phyloP scores from a whole-genome alignment of 2,329 filamentous ascomycete species.

The Alternaria sp. region DNA sequence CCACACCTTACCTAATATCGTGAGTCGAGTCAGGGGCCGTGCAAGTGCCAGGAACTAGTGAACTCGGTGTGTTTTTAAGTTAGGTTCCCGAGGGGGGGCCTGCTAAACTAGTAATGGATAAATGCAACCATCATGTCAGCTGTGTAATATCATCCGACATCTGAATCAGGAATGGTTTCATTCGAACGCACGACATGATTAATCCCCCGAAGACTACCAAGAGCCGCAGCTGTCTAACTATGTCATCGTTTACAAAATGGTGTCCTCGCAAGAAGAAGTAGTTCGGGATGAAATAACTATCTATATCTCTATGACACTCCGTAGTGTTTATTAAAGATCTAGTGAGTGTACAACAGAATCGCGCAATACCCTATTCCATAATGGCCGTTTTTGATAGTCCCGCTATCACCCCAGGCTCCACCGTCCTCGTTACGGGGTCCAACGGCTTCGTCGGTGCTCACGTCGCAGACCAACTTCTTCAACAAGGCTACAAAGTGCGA shows the following conservation, averaged over 20 bases:
- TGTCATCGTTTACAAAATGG: background rate
- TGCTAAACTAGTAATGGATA: background rate
- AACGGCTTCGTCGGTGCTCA: slow-evolving; percentile 46
- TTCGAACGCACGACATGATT: slow-evolving; percentile 1
- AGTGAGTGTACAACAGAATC: background rate
- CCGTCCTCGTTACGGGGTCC: slow-evolving; percentile 43
- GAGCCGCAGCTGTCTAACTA: background rate
- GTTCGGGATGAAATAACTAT: background rate
- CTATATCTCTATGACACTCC: background rate
- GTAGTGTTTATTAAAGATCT: background rate
- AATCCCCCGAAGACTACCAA: slow-evolving; percentile 6
- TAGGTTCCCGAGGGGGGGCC: background rate
- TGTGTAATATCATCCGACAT: background rate
- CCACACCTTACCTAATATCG: background rate
- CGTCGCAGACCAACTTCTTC: slow-evolving; percentile 43
- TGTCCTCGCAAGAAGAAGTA: background rate
- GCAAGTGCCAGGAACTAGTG: background rate
- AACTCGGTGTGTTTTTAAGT: slow-evolving; percentile 8
- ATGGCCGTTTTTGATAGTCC: slow-evolving; percentile 12
- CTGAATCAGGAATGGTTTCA: background rate
- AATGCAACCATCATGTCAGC: background rate
- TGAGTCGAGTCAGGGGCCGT: background rate
- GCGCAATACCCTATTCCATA: background rate
- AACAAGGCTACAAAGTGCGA: slow-evolving; percentile 42
- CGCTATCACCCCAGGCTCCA: slow-evolving; percentile 26